A percentile compares a stretch with the other conserved stretches of the same genome.
Conservation (phyloP, 2,329 filamentous ascomycete species). For the Mycogone perniciosa region DNA sequence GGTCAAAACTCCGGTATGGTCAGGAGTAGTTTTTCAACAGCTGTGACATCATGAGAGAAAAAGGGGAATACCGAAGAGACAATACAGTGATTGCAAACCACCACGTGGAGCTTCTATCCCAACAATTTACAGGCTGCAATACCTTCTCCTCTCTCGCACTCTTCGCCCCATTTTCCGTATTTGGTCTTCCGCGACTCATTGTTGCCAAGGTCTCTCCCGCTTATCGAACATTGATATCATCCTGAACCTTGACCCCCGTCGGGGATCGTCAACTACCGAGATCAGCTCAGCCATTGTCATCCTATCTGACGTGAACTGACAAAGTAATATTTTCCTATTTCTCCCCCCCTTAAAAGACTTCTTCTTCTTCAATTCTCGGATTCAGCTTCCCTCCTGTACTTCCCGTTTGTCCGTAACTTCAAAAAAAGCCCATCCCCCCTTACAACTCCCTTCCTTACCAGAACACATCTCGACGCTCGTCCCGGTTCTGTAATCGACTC, state of each 20-base stretch:
- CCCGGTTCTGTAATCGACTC: background rate
- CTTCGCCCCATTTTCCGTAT: background rate
- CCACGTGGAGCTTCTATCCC: no score
- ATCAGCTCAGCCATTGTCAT: constrained; percentile 3
- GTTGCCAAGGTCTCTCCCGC: constrained; percentile 5
- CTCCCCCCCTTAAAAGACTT: background rate
- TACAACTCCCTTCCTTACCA: background rate
- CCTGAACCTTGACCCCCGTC: constrained; percentile 8
- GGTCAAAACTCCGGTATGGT: background rate
- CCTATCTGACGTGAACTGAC: constrained; percentile 8
- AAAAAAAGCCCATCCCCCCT: background rate
- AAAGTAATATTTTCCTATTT: constrained; percentile 1
- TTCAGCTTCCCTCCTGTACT: constrained; percentile 1
- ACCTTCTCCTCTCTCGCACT: constrained; percentile 1
- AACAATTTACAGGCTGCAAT: no score
- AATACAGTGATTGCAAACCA: no score
- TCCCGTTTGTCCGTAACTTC: constrained; percentile 1
- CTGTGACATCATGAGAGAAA: no score
- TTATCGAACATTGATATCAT: background rate
- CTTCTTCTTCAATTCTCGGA: constrained; percentile 5
- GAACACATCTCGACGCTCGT: background rate
- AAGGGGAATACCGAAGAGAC: no score
- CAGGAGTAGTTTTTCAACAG: no score
- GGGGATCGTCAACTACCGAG: constrained; percentile 7
- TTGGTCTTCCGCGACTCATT: constrained; percentile 1